Conservation (phyloP, 139 green algal genomes). For the Pycnococcus provasolii region DNA sequence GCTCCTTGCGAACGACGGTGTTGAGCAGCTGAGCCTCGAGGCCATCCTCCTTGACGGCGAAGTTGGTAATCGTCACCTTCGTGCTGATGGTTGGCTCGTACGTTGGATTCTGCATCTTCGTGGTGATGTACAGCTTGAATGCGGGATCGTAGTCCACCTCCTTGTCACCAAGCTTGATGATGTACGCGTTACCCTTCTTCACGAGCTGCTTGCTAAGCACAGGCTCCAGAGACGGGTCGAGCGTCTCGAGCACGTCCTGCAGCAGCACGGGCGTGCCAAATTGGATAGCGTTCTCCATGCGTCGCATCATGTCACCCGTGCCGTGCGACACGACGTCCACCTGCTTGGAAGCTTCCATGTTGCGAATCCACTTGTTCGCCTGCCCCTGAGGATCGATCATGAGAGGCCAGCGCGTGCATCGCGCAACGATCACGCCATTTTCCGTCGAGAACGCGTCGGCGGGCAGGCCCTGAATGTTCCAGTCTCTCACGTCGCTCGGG, state of each 20-base stretch:
- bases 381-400: constrained; percentile 73
- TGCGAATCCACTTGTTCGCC: constrained; percentile 64
- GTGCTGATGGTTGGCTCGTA: constrained; percentile 74
- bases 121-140: constrained; percentile 79
- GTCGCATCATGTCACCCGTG: constrained; percentile 58
- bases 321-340: constrained; percentile 59
- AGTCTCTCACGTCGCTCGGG: constrained; percentile 61
- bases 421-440: constrained; percentile 66
- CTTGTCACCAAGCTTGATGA: constrained; percentile 78
- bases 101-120: constrained; percentile 75
- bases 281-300: constrained; percentile 68
- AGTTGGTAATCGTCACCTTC: constrained; percentile 65
- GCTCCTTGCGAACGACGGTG: constrained; percentile 61
- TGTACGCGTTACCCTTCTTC: constrained; percentile 55
- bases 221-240: constrained; percentile 67
- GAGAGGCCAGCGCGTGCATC: constrained; percentile 57
- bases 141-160: constrained; percentile 69
- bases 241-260: constrained; percentile 58
- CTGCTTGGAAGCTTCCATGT: constrained; percentile 54
- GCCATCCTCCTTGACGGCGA: constrained; percentile 56
- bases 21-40: constrained; percentile 72
- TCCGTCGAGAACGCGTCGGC: constrained; percentile 62
- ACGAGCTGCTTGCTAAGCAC: constrained; percentile 64
- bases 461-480: constrained; percentile 70
- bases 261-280: constrained; percentile 68